Percentiles rank a stretch among this genome's conserved stretches.
These are phyloP conservation scores for Pseudogymnoascus sp. DNA, from an alignment of 2,329 filamentous ascomycete genomes.

Conservation along the genomic window DNA sequence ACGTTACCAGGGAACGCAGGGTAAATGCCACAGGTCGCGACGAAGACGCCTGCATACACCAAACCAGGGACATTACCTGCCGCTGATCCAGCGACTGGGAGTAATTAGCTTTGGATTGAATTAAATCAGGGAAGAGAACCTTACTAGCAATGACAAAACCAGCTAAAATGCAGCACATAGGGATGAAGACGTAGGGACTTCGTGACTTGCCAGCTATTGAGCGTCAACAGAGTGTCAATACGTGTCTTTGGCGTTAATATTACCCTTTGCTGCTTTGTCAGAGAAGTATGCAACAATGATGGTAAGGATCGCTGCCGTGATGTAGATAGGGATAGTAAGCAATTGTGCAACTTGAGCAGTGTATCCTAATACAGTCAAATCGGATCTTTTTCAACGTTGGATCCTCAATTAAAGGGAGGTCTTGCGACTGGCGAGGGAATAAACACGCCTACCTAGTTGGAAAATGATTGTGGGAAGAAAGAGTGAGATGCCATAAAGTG, in stretches of 20 bases:
- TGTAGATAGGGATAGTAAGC: constrained; percentile 46
- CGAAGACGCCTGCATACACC: constrained; percentile 39
- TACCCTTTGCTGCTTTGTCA: constrained; percentile 43
- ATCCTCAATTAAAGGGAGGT: too few species aligned
- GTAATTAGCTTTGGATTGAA: constrained; percentile 25
- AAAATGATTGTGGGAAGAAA: constrained; percentile 37
- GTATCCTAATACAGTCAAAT: constrained; percentile 30
- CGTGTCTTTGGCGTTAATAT: neutral
- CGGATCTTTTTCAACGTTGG: neutral
- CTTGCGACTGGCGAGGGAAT: too few species aligned
- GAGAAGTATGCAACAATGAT: constrained; percentile 48
- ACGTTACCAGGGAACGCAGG: constrained; percentile 37
- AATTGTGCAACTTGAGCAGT: constrained; percentile 32
- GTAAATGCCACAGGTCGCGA: constrained; percentile 38
- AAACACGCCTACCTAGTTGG: constrained; percentile 45
- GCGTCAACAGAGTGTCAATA: neutral
- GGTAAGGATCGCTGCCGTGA: constrained; percentile 56
- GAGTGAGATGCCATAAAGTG: constrained; percentile 35
- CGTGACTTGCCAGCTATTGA: constrained; percentile 21
- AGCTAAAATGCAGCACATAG: constrained; percentile 46
- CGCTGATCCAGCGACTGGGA: constrained; percentile 25
- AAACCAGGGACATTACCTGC: constrained; percentile 32
- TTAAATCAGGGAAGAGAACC: neutral
- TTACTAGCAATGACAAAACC: constrained; percentile 47
- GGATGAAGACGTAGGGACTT: constrained; percentile 49